These are phyloP conservation scores for Esteya vermicola DNA, from an alignment of 2,329 filamentous ascomycete species.

Conservation along the genomic window DNA sequence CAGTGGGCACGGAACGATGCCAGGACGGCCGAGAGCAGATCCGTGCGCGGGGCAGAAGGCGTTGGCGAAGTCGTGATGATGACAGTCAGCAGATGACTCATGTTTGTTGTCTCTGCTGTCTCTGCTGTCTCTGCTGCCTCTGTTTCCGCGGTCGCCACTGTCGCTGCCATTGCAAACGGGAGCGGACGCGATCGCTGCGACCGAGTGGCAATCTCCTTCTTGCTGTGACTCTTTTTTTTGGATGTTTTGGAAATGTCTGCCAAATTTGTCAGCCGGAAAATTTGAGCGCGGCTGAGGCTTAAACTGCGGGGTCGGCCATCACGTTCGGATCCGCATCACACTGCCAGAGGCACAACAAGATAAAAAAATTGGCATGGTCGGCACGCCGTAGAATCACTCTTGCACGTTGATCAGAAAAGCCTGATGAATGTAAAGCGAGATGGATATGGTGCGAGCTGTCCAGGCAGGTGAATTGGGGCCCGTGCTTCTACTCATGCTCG, in stretches of 20 bases:
- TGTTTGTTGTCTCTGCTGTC: not conserved
- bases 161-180: not conserved
- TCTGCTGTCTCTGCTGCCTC: not conserved
- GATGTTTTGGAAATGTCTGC: not conserved
- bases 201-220: too few relatives aligned
- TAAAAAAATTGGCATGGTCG: too few relatives aligned
- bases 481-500: too few relatives aligned
- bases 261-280: not conserved
- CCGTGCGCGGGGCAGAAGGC: slow-evolving; percentile 36
- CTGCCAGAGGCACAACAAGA: too few relatives aligned
- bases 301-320: not conserved
- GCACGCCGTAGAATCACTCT: too few relatives aligned
- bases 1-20: slow-evolving; percentile 30
- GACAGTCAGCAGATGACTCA: slow-evolving; percentile 20
- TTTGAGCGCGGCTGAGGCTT: not conserved
- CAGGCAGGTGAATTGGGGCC: too few relatives aligned
- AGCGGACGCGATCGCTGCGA: too few relatives aligned
- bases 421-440: too few relatives aligned
- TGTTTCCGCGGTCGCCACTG: not conserved
- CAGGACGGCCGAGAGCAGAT: slow-evolving; percentile 32
- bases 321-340: not conserved
- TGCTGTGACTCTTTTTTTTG: not conserved
- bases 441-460: too few relatives aligned
- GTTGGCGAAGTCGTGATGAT: slow-evolving; percentile 42
- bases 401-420: too few relatives aligned